Conservation (phyloP, 2,329 filamentous ascomycete genomes). For the Bipolaris victoriae region DNA sequence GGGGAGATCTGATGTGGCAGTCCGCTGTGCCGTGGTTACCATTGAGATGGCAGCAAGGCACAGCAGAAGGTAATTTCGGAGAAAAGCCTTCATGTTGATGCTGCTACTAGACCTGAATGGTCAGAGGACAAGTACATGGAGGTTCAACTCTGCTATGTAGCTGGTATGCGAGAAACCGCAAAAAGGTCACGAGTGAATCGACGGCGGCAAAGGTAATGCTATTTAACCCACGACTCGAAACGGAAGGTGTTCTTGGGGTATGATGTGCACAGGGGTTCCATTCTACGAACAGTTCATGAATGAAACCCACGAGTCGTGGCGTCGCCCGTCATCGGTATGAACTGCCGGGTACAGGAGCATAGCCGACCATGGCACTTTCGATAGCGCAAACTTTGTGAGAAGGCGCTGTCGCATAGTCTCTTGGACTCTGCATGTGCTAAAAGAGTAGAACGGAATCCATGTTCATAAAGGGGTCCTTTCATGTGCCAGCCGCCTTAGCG, state of each 20-base stretch:
- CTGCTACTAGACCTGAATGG: background rate
- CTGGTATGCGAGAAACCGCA: background rate
- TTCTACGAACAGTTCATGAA: conserved; percentile 1
- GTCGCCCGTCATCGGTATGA: background rate
- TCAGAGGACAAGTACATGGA: background rate
- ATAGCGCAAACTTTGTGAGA: conserved; percentile 10
- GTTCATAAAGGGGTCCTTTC: conserved; percentile 8
- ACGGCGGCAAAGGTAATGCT: conserved; percentile 1
- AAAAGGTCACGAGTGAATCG: background rate
- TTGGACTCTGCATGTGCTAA: background rate
- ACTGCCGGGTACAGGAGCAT: conserved; percentile 8
- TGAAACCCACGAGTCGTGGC: conserved; percentile 12
- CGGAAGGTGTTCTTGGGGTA: conserved; percentile 6
- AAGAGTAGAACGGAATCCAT: background rate
- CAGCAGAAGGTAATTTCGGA: conserved; percentile 7
- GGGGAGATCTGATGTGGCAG: conserved; percentile 10
- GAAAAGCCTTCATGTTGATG: conserved; percentile 5
- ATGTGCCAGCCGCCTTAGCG: background rate
- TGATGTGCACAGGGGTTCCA: conserved; percentile 4
- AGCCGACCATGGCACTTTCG: conserved; percentile 6
- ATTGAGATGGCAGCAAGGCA: conserved; percentile 8
- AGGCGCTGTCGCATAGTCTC: conserved; percentile 1
- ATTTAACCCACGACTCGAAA: conserved; percentile 3
- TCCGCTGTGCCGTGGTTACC: conserved; percentile 9
- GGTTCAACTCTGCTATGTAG: background rate